Evolutionary conservation across 345 rosid genomes (phyloP), one percentile per base, ranked within the genome.

Genomic region (Salix suchowensis): DNA sequence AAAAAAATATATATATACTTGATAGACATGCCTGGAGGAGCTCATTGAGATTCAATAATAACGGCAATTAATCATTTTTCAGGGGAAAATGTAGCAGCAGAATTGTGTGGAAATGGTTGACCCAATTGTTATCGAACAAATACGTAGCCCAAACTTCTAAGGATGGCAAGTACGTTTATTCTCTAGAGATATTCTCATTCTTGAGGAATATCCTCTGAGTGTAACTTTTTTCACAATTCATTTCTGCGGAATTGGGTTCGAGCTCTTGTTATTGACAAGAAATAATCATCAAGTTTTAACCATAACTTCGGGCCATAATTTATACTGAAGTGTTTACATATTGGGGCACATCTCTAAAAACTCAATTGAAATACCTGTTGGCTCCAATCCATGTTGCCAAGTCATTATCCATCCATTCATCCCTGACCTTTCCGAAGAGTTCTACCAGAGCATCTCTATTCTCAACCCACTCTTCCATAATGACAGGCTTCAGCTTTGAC

Each of bases 381-480:
- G 98, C 97, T 86, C 89, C 90, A 74, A 95, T 91, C 97, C 96
- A 93, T 66, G 96, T 87, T 6, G 86, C 72, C 86, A 93, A 81
- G 81, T 91, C 97, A 16, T 76, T 82, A 37, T 86, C 89, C 48
- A 95, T 89, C 98, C 98, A 95, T 77, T 93, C 91, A 84, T 95
- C 98, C 82, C 96, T 87, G 83, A 95, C 88, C 79, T 88, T 89
- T 16, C 98, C 97, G 44, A 93, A 95, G 71, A 93, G 93, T 72
- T 89, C 90, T 2, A 95, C 65, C 44, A 95, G 74, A 67, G 46
- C 85, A 71, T 91, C 97, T 80, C 85, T 86, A 72, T 90, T 82
- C 83, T 95, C 97, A 46, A 74, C 86, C 94, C 96, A 91, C 84
- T 88, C 98, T 83, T 88, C 93, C 93, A 90, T 79, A 36, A 93